Conservation (phyloP, 2,329 filamentous ascomycete species). For the Myrmaecium sp. region DNA sequence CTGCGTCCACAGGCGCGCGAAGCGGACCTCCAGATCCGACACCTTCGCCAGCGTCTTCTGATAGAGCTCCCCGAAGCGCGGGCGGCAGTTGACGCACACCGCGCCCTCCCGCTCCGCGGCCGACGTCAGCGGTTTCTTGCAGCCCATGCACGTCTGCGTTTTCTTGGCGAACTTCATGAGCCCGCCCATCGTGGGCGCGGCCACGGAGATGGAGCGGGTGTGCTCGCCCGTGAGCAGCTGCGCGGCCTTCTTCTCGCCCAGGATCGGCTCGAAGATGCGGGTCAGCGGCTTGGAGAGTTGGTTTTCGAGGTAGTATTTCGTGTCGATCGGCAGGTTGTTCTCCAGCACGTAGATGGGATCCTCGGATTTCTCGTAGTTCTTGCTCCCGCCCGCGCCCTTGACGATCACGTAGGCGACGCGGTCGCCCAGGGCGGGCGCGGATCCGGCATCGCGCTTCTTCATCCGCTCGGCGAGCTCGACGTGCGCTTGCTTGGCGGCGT, state of each 20-base stretch:
- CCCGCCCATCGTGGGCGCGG: constrained; percentile 77
- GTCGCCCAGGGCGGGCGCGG: constrained; percentile 80
- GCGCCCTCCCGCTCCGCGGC: constrained; percentile 70
- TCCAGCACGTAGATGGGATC: constrained; percentile 95
- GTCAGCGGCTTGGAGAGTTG: constrained; percentile 88
- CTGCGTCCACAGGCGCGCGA: constrained; percentile 90
- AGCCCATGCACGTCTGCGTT: constrained; percentile 95
- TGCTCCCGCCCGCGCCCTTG: constrained; percentile 73
- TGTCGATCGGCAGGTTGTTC: constrained; percentile 95
- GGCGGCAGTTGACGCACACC: constrained; percentile 72
- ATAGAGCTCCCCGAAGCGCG: constrained; percentile 81
- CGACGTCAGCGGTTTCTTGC: constrained; percentile 82
- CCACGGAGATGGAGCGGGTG: constrained; percentile 84
- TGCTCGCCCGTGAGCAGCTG: constrained; percentile 82
- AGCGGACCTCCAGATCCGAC: constrained; percentile 82
- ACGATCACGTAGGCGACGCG: constrained; percentile 97
- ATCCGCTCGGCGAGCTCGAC: constrained; percentile 90
- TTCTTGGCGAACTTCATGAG: constrained; percentile 98
- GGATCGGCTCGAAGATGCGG: constrained; percentile 93
- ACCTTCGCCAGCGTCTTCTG: constrained; percentile 77
- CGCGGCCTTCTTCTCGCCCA: constrained; percentile 80
- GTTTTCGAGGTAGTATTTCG: constrained; percentile 96
- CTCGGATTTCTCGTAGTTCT: constrained; percentile 94
- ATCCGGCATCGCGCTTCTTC: constrained; percentile 91
- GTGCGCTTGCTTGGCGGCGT: constrained; percentile 85